phyloP scores from a whole-genome alignment of 176 grass and related monocot genomes.

The Eleusine indica region DNA sequence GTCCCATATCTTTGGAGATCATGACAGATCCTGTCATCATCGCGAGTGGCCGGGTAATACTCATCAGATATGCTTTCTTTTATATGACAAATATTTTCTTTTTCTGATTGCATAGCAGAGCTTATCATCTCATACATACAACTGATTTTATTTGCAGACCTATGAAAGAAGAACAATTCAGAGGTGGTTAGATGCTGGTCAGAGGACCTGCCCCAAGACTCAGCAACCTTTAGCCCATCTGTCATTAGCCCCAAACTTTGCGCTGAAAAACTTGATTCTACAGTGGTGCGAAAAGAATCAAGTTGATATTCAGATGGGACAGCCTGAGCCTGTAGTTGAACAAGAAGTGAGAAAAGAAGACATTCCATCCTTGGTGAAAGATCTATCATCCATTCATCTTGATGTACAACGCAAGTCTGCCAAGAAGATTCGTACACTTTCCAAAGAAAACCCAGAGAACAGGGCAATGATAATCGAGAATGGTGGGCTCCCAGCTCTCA shows the following conservation, averaged over 20 bases:
- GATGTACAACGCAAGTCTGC: slow-evolving; percentile 64
- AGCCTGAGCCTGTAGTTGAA: slow-evolving; percentile 14
- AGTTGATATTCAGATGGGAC: slow-evolving; percentile 53
- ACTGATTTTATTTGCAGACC: slow-evolving; percentile 44
- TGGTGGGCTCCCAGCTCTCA: slow-evolving; percentile 49
- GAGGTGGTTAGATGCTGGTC: slow-evolving; percentile 66
- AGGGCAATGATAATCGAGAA: slow-evolving; percentile 43
- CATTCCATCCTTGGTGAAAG: slow-evolving; percentile 55
- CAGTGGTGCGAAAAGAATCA: slow-evolving; percentile 75
- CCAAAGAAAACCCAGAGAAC: slow-evolving; percentile 72
- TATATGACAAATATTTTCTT: background rate
- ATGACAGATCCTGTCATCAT: slow-evolving; percentile 76
- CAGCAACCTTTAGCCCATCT: slow-evolving; percentile 63
- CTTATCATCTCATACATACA: background rate
- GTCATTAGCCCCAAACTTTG: slow-evolving; percentile 62
- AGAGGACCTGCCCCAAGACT: slow-evolving; percentile 70
- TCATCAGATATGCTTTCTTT: background rate
- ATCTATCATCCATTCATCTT: slow-evolving; percentile 58
- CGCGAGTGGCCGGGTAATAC: slow-evolving; percentile 45
- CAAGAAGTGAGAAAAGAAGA: slow-evolving; percentile 36
- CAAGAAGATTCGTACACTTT: slow-evolving; percentile 67
- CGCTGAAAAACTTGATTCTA: slow-evolving; percentile 65
- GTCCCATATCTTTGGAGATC: slow-evolving; percentile 77
- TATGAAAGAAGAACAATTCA: slow-evolving; percentile 68
- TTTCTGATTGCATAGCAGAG: background rate